Conservation (phyloP, 345 rosid species). For the Camelina hispida region DNA sequence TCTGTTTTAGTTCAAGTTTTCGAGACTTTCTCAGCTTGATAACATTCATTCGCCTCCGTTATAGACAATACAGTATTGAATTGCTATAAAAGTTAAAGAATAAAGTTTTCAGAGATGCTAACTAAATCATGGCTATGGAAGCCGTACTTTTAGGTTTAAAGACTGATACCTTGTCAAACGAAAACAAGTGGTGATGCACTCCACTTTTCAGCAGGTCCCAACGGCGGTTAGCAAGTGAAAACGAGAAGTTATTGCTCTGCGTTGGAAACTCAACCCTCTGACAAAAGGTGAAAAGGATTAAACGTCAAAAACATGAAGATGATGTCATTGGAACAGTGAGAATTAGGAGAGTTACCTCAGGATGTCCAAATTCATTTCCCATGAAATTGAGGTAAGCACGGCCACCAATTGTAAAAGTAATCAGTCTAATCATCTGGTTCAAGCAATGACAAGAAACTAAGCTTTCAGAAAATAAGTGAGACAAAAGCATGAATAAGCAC, state of each 20-base stretch:
- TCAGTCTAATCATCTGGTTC: slow-evolving; percentile 84
- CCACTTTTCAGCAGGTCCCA: slow-evolving; percentile 81
- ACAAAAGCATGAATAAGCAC: slow-evolving; percentile 25
- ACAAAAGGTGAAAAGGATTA: slow-evolving; percentile 23
- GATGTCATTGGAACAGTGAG: slow-evolving; percentile 18
- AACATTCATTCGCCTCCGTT: background rate
- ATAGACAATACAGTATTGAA: slow-evolving; percentile 21
- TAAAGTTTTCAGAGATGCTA: background rate
- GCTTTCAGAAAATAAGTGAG: slow-evolving; percentile 22
- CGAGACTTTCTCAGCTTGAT: slow-evolving; percentile 12
- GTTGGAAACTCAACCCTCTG: slow-evolving; percentile 96
- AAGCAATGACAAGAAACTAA: slow-evolving; percentile 39
- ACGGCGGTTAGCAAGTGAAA: slow-evolving; percentile 77
- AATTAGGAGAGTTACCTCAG: slow-evolving; percentile 57
- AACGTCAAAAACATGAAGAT: slow-evolving; percentile 43
- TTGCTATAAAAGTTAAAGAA: slow-evolving; percentile 12
- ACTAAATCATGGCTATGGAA: slow-evolving; percentile 2
- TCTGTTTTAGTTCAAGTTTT: background rate
- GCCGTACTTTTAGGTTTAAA: slow-evolving; percentile 4
- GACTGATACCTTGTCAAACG: slow-evolving; percentile 71
- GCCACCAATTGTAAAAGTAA: slow-evolving; percentile 83
- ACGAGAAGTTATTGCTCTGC: slow-evolving; percentile 81
- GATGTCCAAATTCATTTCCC: slow-evolving; percentile 99
- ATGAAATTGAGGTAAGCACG: slow-evolving; percentile 91
- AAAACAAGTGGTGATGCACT: slow-evolving; percentile 60